Conservation (phyloP, 2,329 filamentous ascomycete genomes). For the Xylaria sp. region DNA sequence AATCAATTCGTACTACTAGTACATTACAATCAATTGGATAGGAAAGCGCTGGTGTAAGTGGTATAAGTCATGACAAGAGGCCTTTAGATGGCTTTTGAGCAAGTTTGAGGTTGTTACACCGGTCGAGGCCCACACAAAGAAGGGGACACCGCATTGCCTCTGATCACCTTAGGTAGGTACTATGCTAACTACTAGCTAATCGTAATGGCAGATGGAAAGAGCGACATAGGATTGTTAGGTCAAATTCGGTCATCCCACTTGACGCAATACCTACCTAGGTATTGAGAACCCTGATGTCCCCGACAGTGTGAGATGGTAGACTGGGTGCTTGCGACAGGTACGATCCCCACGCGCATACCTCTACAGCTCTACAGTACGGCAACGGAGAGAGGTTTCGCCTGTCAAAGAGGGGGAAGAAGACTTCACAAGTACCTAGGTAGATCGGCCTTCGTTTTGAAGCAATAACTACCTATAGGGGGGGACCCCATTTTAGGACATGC, state of each 20-base stretch:
- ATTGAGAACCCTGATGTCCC: constrained; percentile 33
- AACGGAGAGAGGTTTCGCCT: neutral
- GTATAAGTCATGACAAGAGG: constrained; percentile 7
- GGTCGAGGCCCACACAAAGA: constrained; percentile 20
- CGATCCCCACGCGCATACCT: neutral
- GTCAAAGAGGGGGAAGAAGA: neutral
- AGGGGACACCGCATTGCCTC: constrained; percentile 19
- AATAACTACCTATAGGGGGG: neutral
- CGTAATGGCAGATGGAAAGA: no score
- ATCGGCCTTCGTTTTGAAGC: constrained; percentile 1
- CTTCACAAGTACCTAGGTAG: neutral
- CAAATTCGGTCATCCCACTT: neutral
- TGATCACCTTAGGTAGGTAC: no score
- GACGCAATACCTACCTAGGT: neutral
- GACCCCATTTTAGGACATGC: no score
- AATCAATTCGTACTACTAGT: neutral
- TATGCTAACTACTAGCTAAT: neutral
- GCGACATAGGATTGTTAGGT: neutral
- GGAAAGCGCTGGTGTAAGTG: neutral
- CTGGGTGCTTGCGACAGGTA: neutral
- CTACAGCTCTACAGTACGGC: neutral
- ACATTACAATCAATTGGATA: neutral
- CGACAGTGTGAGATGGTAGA: neutral
- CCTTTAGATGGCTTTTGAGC: constrained; percentile 41
- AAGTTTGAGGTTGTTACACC: constrained; percentile 49